A percentile compares a stretch with the other conserved stretches of the same genome.
phyloP scores from a whole-genome alignment of 345 rosid genomes.

The Schrenkiella parvula region DNA sequence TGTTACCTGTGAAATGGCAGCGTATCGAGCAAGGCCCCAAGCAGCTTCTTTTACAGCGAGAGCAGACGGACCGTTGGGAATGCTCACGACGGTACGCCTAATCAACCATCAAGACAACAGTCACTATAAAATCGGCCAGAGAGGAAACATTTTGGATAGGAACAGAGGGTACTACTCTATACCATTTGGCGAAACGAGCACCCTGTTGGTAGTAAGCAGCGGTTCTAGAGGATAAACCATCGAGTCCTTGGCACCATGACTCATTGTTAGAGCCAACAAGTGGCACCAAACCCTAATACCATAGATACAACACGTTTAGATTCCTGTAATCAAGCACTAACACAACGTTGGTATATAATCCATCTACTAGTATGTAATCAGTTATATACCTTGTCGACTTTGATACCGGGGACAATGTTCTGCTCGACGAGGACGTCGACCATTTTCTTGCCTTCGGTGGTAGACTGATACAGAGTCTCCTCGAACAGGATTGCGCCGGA shows the following conservation, averaged over 20 bases:
- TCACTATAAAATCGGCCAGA: neutral
- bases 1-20: slow-evolving; percentile 82
- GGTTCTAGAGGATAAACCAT: slow-evolving; percentile 86
- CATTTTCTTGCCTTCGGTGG: slow-evolving; percentile 79
- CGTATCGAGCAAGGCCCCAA: slow-evolving; percentile 99
- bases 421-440: slow-evolving; percentile 89
- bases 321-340: slow-evolving; percentile 1
- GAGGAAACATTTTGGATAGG: neutral
- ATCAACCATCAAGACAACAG: slow-evolving; percentile 8
- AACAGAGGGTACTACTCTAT: slow-evolving; percentile 1
- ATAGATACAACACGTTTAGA: neutral
- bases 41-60: slow-evolving; percentile 98
- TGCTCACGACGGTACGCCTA: slow-evolving; percentile 99
- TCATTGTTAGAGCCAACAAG: slow-evolving; percentile 84
- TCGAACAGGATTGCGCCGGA: slow-evolving; percentile 94
- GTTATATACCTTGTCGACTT: slow-evolving; percentile 84
- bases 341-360: neutral
- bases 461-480: slow-evolving; percentile 97
- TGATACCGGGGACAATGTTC: slow-evolving; percentile 93
- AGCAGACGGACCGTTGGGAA: slow-evolving; percentile 96
- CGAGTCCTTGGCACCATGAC: slow-evolving; percentile 99
- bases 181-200: slow-evolving; percentile 99
- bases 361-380: neutral
- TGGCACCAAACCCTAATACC: slow-evolving; percentile 90
- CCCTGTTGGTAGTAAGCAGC: slow-evolving; percentile 99